A percentile compares a stretch with the other conserved stretches of the same genome.
Conservation (phyloP, 2,329 filamentous ascomycete genomes). For the Fusarium armeniacum region DNA sequence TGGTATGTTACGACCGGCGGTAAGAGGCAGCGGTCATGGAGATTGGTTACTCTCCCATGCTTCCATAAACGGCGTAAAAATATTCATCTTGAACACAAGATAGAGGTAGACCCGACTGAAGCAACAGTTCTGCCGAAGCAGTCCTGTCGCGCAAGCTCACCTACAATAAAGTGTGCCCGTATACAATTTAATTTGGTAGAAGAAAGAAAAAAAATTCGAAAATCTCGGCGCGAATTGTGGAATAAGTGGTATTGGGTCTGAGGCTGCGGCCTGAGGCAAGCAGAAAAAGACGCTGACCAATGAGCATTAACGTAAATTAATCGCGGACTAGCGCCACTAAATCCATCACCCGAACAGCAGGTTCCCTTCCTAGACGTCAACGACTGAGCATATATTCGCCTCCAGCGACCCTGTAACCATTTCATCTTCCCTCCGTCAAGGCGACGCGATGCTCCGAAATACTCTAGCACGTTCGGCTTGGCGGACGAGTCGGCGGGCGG, state of each 20-base stretch:
- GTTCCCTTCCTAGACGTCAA: conserved; percentile 58
- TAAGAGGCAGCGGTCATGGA: conserved; percentile 77
- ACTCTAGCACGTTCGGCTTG: conserved; percentile 77
- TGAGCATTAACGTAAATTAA: conserved; percentile 62
- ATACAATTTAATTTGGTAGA: conserved; percentile 71
- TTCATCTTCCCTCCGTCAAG: conserved; percentile 64
- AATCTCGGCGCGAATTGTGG: conserved; percentile 42
- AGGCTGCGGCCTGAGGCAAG: conserved; percentile 57
- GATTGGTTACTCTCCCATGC: conserved; percentile 72
- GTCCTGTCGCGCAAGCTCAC: conserved; percentile 69
- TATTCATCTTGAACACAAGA: conserved; percentile 76
- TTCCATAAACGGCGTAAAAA: conserved; percentile 78
- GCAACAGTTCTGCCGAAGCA: conserved; percentile 57
- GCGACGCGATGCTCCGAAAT: conserved; percentile 77
- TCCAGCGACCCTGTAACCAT: conserved; percentile 55
- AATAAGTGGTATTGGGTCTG: conserved; percentile 27
- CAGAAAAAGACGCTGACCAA: conserved; percentile 53
- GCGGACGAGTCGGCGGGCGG: conserved; percentile 72
- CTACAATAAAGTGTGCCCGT: conserved; percentile 80
- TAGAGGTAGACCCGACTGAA: conserved; percentile 78
- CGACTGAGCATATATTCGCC: conserved; percentile 58
- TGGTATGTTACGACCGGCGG: conserved; percentile 78
- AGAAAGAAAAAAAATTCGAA: conserved; percentile 49
- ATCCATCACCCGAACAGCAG: conserved; percentile 57
- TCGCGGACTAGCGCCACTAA: conserved; percentile 59